phyloP scores from a whole-genome alignment of 2,329 filamentous ascomycete genomes.

The Talaromyces amestolkiae region DNA sequence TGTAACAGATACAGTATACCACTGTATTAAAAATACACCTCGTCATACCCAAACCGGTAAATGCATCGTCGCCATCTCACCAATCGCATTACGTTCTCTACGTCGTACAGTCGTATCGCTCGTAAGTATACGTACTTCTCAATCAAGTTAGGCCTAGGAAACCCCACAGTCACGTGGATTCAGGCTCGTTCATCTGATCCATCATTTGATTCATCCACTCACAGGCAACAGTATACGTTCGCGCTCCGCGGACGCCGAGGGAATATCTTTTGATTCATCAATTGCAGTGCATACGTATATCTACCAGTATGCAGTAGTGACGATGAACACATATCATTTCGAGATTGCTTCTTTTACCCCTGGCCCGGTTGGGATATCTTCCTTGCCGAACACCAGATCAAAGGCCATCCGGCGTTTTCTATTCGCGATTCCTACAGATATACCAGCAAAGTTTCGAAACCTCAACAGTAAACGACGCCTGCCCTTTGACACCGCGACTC shows the following conservation, averaged over 20 bases:
- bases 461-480: slow-evolving; percentile 48
- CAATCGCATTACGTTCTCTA: background rate
- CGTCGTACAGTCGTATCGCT: background rate
- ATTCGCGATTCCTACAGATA: background rate
- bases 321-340: background rate
- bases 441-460: slow-evolving; percentile 28
- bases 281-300: background rate
- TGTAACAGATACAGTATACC: background rate
- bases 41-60: background rate
- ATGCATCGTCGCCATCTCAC: background rate
- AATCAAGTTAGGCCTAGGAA: background rate
- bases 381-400: background rate
- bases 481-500: slow-evolving; percentile 32
- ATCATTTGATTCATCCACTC: background rate
- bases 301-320: background rate
- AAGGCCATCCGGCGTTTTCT: background rate
- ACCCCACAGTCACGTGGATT: background rate
- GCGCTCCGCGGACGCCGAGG: background rate
- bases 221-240: background rate
- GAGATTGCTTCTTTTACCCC: background rate
- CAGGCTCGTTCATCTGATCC: background rate
- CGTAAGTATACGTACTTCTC: background rate
- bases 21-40: background rate
- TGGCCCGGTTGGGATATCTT: background rate
- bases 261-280: background rate